A percentile compares a stretch with the other conserved stretches of the same genome.
Evolutionary conservation across 2,329 filamentous ascomycete species (phyloP).

Genomic region (Aspergillus ruber): DNA sequence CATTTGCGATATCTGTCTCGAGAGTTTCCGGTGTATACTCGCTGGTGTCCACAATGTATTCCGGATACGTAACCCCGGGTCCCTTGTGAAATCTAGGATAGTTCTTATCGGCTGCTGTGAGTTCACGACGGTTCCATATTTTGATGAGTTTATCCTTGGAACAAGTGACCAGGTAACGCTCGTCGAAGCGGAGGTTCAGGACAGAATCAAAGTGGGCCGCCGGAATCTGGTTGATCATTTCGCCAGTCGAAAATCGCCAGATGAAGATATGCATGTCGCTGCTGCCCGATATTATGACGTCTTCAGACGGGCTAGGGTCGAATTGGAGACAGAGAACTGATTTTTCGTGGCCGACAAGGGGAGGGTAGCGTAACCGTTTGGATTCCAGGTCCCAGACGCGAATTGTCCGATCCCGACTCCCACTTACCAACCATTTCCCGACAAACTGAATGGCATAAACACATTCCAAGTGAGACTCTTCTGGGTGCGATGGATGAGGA

Average conservation of each 20-base stretch:
- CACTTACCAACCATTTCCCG: conserved; percentile 79
- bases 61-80: conserved; percentile 42
- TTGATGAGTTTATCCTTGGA: conserved; percentile 98
- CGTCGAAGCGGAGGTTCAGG: conserved; percentile 86
- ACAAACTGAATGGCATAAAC: conserved; percentile 93
- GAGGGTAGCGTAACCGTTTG: conserved; percentile 65
- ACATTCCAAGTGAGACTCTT: conserved; percentile 84
- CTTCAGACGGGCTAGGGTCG: conserved; percentile 77
- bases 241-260: conserved; percentile 88
- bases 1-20: conserved; percentile 38
- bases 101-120: conserved; percentile 46
- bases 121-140: conserved; percentile 74
- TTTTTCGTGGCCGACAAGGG: conserved; percentile 68
- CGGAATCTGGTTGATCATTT: conserved; percentile 68
- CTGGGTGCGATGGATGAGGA: conserved; percentile 70
- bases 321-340: conserved; percentile 95
- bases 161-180: conserved; percentile 86
- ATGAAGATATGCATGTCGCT: conserved; percentile 87
- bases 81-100: conserved; percentile 40
- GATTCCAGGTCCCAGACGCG: conserved; percentile 87
- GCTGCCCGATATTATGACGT: conserved; percentile 90
- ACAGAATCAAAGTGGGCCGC: conserved; percentile 85
- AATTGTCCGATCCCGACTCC: conserved; percentile 80
- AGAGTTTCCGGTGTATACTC: conserved; percentile 35
- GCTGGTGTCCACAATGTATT: conserved; percentile 49